Evolutionary conservation across 148 eudicot species (phyloP).

Genomic region (Cornus florida): DNA sequence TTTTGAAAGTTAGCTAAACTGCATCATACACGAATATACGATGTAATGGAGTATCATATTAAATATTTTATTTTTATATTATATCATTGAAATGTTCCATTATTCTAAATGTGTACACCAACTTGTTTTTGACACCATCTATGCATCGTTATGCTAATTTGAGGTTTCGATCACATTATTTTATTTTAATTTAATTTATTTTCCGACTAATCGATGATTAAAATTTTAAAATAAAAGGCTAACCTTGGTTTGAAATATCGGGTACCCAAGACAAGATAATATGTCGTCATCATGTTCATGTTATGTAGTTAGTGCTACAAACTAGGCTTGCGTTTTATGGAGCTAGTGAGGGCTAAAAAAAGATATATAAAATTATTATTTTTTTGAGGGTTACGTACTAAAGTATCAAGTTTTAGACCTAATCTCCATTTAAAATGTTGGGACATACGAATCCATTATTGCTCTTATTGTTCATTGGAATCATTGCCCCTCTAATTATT

Average conservation of each 20-base stretch:
- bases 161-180: constrained; percentile 2
- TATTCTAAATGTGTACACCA: neutral
- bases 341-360: no score
- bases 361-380: no score
- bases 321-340: no score
- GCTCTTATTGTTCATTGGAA: no score
- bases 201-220: neutral
- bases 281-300: no score
- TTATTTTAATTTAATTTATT: neutral
- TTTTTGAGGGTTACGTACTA: no score
- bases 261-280: no score
- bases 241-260: neutral
- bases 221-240: neutral
- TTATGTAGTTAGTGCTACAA: no score
- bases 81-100: neutral
- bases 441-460: no score
- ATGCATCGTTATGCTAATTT: neutral
- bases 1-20: neutral
- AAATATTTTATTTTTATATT: neutral
- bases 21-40: neutral
- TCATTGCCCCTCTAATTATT: no score
- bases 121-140: neutral
- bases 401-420: no score
- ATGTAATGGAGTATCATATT: neutral
- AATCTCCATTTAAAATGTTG: no score